Percentiles rank a stretch among this genome's conserved stretches.
phyloP scores from a whole-genome alignment of 2,329 filamentous ascomycete species.

The Sclerotinia subarctica region DNA sequence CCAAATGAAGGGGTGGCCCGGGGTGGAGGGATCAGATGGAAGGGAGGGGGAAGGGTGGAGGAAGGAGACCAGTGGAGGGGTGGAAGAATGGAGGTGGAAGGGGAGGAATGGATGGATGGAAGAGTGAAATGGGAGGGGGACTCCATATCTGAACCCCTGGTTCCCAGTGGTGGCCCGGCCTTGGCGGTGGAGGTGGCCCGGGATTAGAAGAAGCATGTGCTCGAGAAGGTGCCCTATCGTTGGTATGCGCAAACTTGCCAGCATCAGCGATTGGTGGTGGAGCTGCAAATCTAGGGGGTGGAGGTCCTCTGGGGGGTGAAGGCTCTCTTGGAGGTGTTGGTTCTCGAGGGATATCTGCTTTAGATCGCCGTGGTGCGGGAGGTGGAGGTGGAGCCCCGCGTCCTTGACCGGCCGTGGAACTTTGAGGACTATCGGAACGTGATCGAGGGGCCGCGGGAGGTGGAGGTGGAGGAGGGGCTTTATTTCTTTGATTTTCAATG shows the following conservation, averaged over 20 bases:
- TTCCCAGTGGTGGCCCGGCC: too few species aligned
- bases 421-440: slow-evolving; percentile 37
- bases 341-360: slow-evolving; percentile 47
- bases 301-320: slow-evolving; percentile 58
- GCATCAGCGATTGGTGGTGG: slow-evolving; percentile 88
- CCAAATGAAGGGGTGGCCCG: slow-evolving; percentile 38
- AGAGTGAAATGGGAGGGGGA: slow-evolving; percentile 79
- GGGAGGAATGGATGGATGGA: too few species aligned
- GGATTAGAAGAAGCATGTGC: slow-evolving; percentile 51
- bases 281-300: slow-evolving; percentile 71
- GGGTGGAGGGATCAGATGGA: slow-evolving; percentile 42
- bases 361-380: slow-evolving; percentile 59
- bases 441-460: slow-evolving; percentile 45
- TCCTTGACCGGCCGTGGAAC: slow-evolving; percentile 34
- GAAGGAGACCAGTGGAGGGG: too few species aligned
- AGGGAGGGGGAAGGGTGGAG: slow-evolving; percentile 42
- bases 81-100: slow-evolving; percentile 42
- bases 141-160: slow-evolving; percentile 59
- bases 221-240: slow-evolving; percentile 45
- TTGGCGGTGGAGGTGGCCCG: slow-evolving; percentile 64
- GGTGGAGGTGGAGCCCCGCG: slow-evolving; percentile 49
- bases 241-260: slow-evolving; percentile 71
- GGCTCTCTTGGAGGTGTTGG: slow-evolving; percentile 67
- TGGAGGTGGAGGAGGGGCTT: slow-evolving; percentile 60
- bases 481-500: slow-evolving; percentile 44